Conservation (phyloP, 2,329 filamentous ascomycete genomes). For the Epichloe uncinata region DNA sequence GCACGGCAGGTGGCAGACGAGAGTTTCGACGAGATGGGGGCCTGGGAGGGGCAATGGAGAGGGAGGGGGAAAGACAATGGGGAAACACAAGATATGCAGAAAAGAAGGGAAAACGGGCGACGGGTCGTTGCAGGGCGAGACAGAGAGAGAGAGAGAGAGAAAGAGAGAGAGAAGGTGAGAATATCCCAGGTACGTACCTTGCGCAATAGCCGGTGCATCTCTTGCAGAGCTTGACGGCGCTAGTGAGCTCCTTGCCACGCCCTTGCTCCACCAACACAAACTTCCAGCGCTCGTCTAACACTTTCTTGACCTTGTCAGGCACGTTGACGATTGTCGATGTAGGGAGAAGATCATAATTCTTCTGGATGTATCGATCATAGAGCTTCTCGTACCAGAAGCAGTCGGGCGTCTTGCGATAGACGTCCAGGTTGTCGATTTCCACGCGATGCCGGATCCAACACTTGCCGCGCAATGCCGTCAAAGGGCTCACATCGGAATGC, state of each 20-base stretch:
- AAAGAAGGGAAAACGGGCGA: background rate
- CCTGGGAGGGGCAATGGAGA: background rate
- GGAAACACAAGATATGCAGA: background rate
- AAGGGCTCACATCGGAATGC: slow-evolving; percentile 92
- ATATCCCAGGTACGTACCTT: slow-evolving; percentile 40
- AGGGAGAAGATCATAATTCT: slow-evolving; percentile 93
- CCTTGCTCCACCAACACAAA: slow-evolving; percentile 91
- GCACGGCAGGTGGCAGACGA: too few species aligned
- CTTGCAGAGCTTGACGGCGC: slow-evolving; percentile 92
- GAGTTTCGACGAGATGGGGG: too few species aligned
- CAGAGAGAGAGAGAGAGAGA: background rate
- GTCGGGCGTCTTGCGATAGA: slow-evolving; percentile 73
- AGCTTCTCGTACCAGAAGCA: slow-evolving; percentile 96
- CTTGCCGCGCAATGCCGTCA: slow-evolving; percentile 86
- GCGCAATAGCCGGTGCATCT: slow-evolving; percentile 84
- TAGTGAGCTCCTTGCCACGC: slow-evolving; percentile 87
- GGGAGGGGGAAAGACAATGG: background rate
- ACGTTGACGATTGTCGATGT: slow-evolving; percentile 91
- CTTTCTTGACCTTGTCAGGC: slow-evolving; percentile 85
- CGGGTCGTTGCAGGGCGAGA: too few species aligned
- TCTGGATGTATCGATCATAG: slow-evolving; percentile 96
- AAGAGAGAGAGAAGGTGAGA: too few species aligned
- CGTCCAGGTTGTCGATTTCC: slow-evolving; percentile 71
- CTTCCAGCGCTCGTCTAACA: slow-evolving; percentile 91
- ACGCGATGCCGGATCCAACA: slow-evolving; percentile 81